These are phyloP conservation scores for Lentithecium fluviatile DNA, from an alignment of 495 filamentous ascomycete species.

Conservation along the genomic window DNA sequence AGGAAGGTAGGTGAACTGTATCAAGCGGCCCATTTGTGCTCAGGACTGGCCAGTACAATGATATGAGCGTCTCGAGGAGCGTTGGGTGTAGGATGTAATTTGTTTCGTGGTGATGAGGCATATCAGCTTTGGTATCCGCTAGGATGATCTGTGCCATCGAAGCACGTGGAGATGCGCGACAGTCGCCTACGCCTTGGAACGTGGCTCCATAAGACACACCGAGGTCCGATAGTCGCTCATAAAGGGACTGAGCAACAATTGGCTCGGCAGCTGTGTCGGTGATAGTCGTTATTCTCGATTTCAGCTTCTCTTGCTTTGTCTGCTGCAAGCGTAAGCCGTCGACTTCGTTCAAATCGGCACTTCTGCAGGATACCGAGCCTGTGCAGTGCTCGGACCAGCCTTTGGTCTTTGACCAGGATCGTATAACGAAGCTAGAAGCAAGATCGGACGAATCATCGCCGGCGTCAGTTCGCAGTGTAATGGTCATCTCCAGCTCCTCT, in stretches of 20 bases:
- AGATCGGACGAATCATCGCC: slow-evolving; percentile 1
- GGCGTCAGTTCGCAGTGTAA: slow-evolving; percentile 11
- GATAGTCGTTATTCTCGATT: slow-evolving; percentile 2
- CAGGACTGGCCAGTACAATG: slow-evolving; percentile 25
- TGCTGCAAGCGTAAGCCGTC: neutral
- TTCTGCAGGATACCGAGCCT: slow-evolving; percentile 4
- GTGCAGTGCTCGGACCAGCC: slow-evolving; percentile 27
- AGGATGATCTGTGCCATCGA: slow-evolving; percentile 8
- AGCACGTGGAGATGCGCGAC: slow-evolving; percentile 2
- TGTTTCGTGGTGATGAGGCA: slow-evolving; percentile 23
- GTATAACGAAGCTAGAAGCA: slow-evolving; percentile 8
- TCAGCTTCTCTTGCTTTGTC: neutral
- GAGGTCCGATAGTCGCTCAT: neutral
- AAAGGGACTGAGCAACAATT: neutral
- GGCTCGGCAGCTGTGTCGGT: neutral
- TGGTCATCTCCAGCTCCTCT: slow-evolving; percentile 19
- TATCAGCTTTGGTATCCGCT: slow-evolving; percentile 12
- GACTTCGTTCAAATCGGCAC: slow-evolving; percentile 7
- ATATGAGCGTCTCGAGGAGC: slow-evolving; percentile 21
- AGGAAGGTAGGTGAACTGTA: slow-evolving; percentile 13
- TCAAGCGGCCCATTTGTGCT: neutral
- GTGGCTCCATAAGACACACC: slow-evolving; percentile 17
- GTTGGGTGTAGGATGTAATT: slow-evolving; percentile 23
- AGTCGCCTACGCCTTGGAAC: slow-evolving; percentile 19
- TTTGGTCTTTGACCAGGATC: slow-evolving; percentile 7